Conservation (phyloP, 306 rosid genomes). For the Begonia masoniana region DNA sequence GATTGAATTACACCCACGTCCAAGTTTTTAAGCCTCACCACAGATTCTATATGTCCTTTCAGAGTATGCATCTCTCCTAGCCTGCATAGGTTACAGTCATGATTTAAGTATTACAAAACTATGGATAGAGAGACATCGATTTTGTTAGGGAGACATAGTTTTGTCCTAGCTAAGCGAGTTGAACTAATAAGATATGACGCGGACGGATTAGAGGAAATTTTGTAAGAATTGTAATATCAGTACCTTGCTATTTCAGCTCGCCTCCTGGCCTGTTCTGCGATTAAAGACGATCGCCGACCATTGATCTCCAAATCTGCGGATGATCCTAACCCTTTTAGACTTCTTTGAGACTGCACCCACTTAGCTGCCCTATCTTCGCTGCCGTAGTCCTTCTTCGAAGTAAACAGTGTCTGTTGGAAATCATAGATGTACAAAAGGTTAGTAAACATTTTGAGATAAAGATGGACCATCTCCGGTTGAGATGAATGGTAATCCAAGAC, state of each 20-base stretch:
- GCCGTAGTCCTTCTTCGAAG: constrained; percentile 68
- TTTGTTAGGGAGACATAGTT: no score
- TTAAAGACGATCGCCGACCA: constrained; percentile 35
- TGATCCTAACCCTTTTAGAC: constrained; percentile 44
- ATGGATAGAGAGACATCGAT: no score
- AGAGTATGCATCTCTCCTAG: constrained; percentile 64
- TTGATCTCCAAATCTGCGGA: constrained; percentile 23
- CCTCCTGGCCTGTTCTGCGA: constrained; percentile 56
- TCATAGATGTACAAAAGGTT: constrained; percentile 1
- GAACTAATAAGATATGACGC: no score
- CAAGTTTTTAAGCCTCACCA: constrained; percentile 55
- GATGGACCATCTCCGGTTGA: no score
- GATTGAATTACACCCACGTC: constrained; percentile 29
- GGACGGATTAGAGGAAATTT: neutral
- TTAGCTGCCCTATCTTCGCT: constrained; percentile 60
- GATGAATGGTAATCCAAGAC: neutral
- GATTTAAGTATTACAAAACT: neutral
- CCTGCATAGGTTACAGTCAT: constrained; percentile 24
- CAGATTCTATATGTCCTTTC: constrained; percentile 69
- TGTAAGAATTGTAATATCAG: neutral
- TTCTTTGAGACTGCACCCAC: constrained; percentile 71
- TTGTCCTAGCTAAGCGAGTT: no score
- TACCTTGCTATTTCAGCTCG: constrained; percentile 77
- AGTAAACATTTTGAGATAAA: no score
- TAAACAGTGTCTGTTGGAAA: constrained; percentile 59